phyloP scores from a whole-genome alignment of 2,329 filamentous ascomycete species.

The Diaporthe citrichinensis region DNA sequence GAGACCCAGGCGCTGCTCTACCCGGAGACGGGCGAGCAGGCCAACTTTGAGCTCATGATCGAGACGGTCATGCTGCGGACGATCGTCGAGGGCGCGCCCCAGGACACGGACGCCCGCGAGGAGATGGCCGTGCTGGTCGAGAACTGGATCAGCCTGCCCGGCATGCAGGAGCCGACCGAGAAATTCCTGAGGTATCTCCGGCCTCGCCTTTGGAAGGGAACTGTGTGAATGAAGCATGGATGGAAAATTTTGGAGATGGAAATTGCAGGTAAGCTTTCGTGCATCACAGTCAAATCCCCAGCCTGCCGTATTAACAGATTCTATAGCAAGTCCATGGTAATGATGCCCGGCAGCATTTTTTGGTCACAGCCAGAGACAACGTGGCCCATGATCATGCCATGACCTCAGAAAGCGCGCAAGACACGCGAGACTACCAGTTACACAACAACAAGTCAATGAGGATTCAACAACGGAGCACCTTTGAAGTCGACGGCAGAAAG shows the following conservation, averaged over 20 bases:
- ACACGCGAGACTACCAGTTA: not conserved
- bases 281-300: no score
- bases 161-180: slow-evolving; percentile 39
- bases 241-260: not conserved
- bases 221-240: not conserved
- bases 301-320: not conserved
- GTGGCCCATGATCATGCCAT: no score
- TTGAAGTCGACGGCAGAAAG: not conserved
- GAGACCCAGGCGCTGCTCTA: slow-evolving; percentile 39
- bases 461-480: not conserved
- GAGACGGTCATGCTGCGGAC: slow-evolving; percentile 40
- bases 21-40: slow-evolving; percentile 42
- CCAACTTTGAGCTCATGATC: slow-evolving; percentile 41
- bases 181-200: slow-evolving; percentile 39
- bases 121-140: slow-evolving; percentile 40
- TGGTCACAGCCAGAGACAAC: not conserved
- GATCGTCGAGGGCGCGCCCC: slow-evolving; percentile 36
- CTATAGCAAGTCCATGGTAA: not conserved
- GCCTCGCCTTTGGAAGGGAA: slow-evolving; percentile 39
- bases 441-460: not conserved
- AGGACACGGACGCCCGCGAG: slow-evolving; percentile 38
- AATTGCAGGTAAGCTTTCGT: not conserved
- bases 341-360: not conserved
- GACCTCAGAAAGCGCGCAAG: not conserved
- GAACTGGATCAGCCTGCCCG: slow-evolving; percentile 39